Conservation (phyloP, 805 yeast species). For the Brettanomyces anomalus region DNA sequence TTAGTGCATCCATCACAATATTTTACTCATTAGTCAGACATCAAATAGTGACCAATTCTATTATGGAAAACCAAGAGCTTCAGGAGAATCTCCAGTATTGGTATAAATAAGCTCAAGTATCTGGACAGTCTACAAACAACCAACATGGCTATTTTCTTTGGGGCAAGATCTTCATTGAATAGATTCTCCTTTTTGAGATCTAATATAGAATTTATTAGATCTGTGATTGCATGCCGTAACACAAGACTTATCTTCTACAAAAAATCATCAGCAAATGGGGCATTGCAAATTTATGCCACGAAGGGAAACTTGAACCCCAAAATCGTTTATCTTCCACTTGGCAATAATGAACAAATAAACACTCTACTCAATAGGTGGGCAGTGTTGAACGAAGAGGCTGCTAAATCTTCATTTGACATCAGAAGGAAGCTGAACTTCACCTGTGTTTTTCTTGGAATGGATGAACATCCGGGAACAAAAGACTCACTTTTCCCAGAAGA, state of each 20-base stretch:
- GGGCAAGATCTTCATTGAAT: conserved; percentile 37
- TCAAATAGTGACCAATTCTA: too few species aligned
- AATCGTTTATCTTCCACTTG: neutral
- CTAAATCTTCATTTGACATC: conserved; percentile 2
- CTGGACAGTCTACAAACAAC: neutral
- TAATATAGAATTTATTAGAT: conserved; percentile 38
- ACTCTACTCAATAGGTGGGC: conserved; percentile 15
- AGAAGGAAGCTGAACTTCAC: conserved; percentile 13
- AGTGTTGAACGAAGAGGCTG: conserved; percentile 7
- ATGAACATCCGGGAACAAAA: conserved; percentile 21
- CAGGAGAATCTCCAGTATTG: too few species aligned
- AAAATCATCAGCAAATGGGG: neutral
- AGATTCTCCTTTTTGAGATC: conserved; percentile 57
- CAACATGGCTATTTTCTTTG: conserved; percentile 12
- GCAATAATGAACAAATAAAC: conserved; percentile 4
- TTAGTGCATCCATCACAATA: too few species aligned
- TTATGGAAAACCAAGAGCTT: too few species aligned
- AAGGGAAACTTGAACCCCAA: neutral
- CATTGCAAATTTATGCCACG: neutral
- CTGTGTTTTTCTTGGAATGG: conserved; percentile 41
- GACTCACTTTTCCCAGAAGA: neutral
- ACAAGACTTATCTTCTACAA: conserved; percentile 41
- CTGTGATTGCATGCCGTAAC: conserved; percentile 4
- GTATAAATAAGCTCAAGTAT: too few species aligned
- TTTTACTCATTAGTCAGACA: too few species aligned